Conservation (phyloP, 2,329 filamentous ascomycete genomes). For the Aspergillus ochraceus region DNA sequence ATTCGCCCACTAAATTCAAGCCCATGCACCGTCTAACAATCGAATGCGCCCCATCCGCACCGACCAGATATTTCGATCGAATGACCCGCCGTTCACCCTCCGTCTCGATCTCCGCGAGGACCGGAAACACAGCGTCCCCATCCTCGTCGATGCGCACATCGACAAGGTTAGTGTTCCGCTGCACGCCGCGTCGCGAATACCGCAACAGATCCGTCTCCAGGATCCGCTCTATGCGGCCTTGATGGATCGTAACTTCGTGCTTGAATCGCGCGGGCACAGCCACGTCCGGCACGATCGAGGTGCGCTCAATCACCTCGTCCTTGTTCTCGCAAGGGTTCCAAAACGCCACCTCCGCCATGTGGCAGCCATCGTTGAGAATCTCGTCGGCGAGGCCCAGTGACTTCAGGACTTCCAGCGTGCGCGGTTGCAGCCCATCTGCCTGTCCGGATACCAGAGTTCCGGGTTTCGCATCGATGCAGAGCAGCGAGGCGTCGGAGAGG, state of each 20-base stretch:
- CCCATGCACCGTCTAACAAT: constrained; percentile 59
- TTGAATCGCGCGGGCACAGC: constrained; percentile 70
- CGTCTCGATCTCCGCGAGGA: constrained; percentile 35
- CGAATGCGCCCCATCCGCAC: constrained; percentile 70
- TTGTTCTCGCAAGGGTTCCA: constrained; percentile 63
- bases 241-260: constrained; percentile 70
- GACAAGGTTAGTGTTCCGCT: constrained; percentile 65
- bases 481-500: constrained; percentile 39
- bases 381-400: constrained; percentile 43
- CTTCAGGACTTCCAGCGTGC: constrained; percentile 46
- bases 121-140: constrained; percentile 42
- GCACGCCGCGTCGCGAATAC: constrained; percentile 57
- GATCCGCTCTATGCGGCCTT: constrained; percentile 69
- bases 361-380: constrained; percentile 40
- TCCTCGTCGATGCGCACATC: constrained; percentile 59
- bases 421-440: constrained; percentile 45
- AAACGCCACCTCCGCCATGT: constrained; percentile 61
- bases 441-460: constrained; percentile 42
- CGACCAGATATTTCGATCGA: constrained; percentile 68
- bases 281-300: constrained; percentile 51
- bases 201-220: constrained; percentile 66
- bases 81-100: constrained; percentile 41
- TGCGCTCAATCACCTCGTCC: constrained; percentile 59
- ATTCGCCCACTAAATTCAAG: constrained; percentile 62
- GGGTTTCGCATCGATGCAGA: constrained; percentile 46